These are phyloP conservation scores for Kodamaea neixiangensis DNA, from an alignment of 805 yeast genomes.

Conservation along the genomic window DNA sequence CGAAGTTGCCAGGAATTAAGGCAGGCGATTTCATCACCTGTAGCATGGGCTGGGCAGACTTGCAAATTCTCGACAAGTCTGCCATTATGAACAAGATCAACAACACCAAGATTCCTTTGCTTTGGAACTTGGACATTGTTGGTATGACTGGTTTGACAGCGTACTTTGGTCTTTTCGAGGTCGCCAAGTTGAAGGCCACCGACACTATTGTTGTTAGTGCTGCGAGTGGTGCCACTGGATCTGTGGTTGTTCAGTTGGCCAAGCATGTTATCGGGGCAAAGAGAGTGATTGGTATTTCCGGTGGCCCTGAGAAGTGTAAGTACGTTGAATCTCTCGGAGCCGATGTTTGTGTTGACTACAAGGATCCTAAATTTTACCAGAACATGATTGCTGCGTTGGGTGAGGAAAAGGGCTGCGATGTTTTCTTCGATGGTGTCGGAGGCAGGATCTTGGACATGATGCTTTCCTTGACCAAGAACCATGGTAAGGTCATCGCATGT, in stretches of 20 bases:
- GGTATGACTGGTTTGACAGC: constrained; percentile 67
- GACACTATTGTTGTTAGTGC: constrained; percentile 59
- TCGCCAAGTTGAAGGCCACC: constrained; percentile 46
- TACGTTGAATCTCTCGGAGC: constrained; percentile 57
- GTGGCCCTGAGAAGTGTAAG: constrained; percentile 55
- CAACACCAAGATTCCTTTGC: constrained; percentile 17
- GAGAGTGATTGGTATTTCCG: constrained; percentile 62
- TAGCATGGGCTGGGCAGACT: constrained; percentile 49
- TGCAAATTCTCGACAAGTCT: constrained; percentile 34
- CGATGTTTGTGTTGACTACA: constrained; percentile 56
- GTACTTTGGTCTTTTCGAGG: constrained; percentile 52
- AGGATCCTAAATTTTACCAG: constrained; percentile 31
- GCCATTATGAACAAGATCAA: constrained; percentile 32
- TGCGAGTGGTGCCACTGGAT: constrained; percentile 78
- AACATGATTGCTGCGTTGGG: constrained; percentile 38
- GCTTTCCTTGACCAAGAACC: constrained; percentile 36
- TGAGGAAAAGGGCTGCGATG: constrained; percentile 47
- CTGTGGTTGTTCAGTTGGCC: constrained; percentile 58
- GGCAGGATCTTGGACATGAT: constrained; percentile 55
- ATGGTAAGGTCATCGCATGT: constrained; percentile 56
- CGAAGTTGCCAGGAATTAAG: constrained; percentile 40
- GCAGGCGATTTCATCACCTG: constrained; percentile 49
- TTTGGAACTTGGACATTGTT: constrained; percentile 20
- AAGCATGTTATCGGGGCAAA: constrained; percentile 52
- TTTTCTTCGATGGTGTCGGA: constrained; percentile 65